Percentiles rank a stretch among this genome's conserved stretches.
phyloP scores from a whole-genome alignment of 2,329 filamentous ascomycete genomes.

The Penicillium sp. region DNA sequence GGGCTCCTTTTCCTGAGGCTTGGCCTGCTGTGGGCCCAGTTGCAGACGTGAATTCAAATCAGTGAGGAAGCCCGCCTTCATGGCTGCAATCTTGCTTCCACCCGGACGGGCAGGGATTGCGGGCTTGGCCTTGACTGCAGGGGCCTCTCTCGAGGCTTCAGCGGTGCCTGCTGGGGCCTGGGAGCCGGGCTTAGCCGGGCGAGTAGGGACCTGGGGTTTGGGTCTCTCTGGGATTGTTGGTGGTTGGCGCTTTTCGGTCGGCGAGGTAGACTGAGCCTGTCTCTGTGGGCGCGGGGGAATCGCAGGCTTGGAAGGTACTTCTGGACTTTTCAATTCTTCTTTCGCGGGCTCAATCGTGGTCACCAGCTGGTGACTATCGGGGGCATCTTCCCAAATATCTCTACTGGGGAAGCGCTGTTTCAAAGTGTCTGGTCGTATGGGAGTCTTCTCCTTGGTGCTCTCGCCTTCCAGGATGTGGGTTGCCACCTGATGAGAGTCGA shows the following conservation, averaged over 20 bases:
- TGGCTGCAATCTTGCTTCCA: slow-evolving; percentile 82
- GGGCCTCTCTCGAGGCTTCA: slow-evolving; percentile 30
- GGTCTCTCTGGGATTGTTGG: slow-evolving; percentile 56
- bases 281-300: slow-evolving; percentile 35
- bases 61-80: slow-evolving; percentile 89
- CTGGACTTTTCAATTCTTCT: slow-evolving; percentile 46
- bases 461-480: slow-evolving; percentile 33
- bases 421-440: slow-evolving; percentile 49
- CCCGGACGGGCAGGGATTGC: slow-evolving; percentile 73
- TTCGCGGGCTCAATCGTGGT: slow-evolving; percentile 61
- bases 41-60: slow-evolving; percentile 88
- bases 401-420: slow-evolving; percentile 80
- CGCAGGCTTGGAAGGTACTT: slow-evolving; percentile 31
- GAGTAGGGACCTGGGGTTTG: slow-evolving; percentile 65
- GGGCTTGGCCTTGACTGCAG: slow-evolving; percentile 68
- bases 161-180: slow-evolving; percentile 33
- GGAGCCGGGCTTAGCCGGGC: slow-evolving; percentile 55
- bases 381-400: slow-evolving; percentile 92
- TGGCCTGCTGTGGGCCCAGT: slow-evolving; percentile 74
- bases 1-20: slow-evolving; percentile 66
- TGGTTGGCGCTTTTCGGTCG: slow-evolving; percentile 50
- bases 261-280: slow-evolving; percentile 38
- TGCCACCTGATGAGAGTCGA: slow-evolving; percentile 35
- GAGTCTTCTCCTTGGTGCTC: slow-evolving; percentile 15
- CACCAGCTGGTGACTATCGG: slow-evolving; percentile 76